Evolutionary conservation across 305 asterid species (phyloP).

Genomic region (Fraxinus sp.): DNA sequence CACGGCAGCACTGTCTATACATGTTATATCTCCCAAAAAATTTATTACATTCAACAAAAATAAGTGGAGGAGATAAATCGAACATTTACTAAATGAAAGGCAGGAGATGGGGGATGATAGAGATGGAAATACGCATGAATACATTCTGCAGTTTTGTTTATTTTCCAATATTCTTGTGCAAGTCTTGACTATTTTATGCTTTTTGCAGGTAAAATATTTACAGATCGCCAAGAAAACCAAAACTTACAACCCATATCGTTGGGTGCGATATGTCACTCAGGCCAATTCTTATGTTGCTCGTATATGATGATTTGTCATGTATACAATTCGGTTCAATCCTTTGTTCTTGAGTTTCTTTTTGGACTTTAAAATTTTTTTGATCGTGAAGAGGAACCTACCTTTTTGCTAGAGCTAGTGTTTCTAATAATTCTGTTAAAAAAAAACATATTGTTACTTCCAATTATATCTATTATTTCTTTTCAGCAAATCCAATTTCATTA

Average conservation of each 20-base stretch:
- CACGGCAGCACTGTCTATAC: too few relatives aligned
- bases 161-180: slow-evolving; percentile 1
- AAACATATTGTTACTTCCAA: background rate
- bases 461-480: background rate
- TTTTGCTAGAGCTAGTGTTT: background rate
- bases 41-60: too few relatives aligned
- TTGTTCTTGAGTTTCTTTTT: background rate
- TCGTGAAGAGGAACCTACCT: background rate
- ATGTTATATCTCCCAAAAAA: too few relatives aligned
- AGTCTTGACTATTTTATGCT: slow-evolving; percentile 19
- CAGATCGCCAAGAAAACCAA: slow-evolving; percentile 90
- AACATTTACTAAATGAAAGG: background rate
- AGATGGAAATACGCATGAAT: background rate
- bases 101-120: background rate
- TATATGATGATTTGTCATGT: slow-evolving; percentile 39
- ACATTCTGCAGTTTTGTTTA: background rate
- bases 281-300: slow-evolving; percentile 98
- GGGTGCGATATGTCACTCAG: slow-evolving; percentile 97
- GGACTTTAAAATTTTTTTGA: background rate
- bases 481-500: too few relatives aligned
- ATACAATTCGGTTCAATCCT: background rate
- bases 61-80: too few relatives aligned
- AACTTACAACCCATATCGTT: slow-evolving; percentile 79
- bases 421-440: background rate
- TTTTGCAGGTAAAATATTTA: slow-evolving; percentile 83